phyloP scores from a whole-genome alignment of 495 filamentous ascomycete genomes.

The Bacidia rubella region DNA sequence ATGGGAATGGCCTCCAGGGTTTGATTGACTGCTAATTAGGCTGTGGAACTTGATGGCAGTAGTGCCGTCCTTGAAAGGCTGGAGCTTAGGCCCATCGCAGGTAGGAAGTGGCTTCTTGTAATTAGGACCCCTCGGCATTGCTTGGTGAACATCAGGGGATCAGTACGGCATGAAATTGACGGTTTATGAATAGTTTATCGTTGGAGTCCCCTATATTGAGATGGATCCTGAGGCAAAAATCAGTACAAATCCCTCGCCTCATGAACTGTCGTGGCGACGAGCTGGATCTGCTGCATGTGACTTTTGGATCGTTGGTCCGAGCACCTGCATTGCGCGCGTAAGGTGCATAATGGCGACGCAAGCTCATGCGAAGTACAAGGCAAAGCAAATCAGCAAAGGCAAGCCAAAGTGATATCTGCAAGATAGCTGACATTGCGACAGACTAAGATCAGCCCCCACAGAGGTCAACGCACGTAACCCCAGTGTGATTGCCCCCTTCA shows the following conservation, averaged over 20 bases:
- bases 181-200: no score
- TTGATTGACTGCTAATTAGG: background rate
- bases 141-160: background rate
- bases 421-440: background rate
- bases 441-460: background rate
- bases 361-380: background rate
- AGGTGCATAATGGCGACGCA: background rate
- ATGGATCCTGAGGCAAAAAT: no score
- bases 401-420: background rate
- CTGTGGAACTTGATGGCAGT: background rate
- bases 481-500: no score
- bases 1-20: background rate
- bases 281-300: no score
- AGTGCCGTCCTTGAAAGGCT: background rate
- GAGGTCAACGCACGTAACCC: no score
- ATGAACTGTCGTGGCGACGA: no score
- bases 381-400: background rate
- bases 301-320: no score
- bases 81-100: background rate
- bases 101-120: background rate
- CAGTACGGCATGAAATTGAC: no score
- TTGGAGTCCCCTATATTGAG: no score
- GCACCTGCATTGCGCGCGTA: background rate
- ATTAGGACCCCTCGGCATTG: background rate
- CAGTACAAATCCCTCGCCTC: no score